Conservation (phyloP, 768 basidiomycete genomes). For the Hortiboletus flavorubellus region DNA sequence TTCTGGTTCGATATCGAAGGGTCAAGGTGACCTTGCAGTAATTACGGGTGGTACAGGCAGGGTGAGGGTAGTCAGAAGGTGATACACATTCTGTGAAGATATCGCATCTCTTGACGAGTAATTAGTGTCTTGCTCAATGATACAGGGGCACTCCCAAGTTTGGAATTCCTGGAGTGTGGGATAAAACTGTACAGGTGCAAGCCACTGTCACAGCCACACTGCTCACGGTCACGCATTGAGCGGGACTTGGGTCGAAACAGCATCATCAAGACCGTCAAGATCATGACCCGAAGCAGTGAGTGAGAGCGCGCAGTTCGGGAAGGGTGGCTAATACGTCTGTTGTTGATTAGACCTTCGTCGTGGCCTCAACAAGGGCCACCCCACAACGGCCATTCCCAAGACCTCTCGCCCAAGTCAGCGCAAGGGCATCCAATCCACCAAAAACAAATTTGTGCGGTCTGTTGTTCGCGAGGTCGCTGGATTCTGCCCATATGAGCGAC, state of each 20-base stretch:
- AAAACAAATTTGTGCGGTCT: constrained; percentile 91
- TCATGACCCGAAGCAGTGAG: constrained; percentile 79
- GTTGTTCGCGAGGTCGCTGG: constrained; percentile 96
- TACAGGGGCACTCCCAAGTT: constrained; percentile 10
- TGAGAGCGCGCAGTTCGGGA: constrained; percentile 8
- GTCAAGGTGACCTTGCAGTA: constrained; percentile 33
- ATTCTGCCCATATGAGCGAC: constrained; percentile 95
- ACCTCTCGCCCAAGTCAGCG: constrained; percentile 77
- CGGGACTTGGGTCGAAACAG: constrained; percentile 18
- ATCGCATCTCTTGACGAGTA: constrained; percentile 11
- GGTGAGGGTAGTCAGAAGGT: constrained; percentile 53
- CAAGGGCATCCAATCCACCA: constrained; percentile 87
- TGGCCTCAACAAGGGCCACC: constrained; percentile 86
- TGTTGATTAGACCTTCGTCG: constrained; percentile 65
- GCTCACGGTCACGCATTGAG: constrained; percentile 18
- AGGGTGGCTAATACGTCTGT: constrained; percentile 9
- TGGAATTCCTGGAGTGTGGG: constrained; percentile 24
- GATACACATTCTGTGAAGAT: constrained; percentile 20
- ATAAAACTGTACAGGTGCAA: constrained; percentile 58
- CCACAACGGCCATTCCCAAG: constrained; percentile 81
- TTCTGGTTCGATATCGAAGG: constrained; percentile 45
- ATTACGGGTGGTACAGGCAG: constrained; percentile 35
- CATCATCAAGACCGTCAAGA: constrained; percentile 54
- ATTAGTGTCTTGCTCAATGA: constrained; percentile 1
- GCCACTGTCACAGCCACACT: constrained; percentile 49